Base-by-base conservation (phyloP, 73 alveolate genomes). In the Paramecium sonneborni region DNA sequence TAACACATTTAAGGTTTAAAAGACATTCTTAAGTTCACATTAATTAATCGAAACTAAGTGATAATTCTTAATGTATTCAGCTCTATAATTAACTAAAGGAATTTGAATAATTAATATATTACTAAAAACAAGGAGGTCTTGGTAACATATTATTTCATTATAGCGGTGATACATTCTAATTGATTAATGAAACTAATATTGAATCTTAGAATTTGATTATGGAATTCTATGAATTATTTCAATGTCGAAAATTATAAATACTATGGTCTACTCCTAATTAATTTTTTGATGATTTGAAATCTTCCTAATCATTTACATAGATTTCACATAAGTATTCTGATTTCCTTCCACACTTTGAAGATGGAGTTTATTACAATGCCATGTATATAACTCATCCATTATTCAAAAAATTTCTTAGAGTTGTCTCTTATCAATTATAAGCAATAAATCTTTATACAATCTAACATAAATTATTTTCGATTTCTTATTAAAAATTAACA, bases 251-350 rank as follows among this genome's bases (percentile, higher is more conserved):
- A 39, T 34, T 74, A 37, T 32, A 74, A 74, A 24, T 39, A 74
- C 2, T 74, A 37, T 74, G 87, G 87, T 74, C 87, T 9, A 74
- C 87, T 34, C 87, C 87, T n/a, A 15, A 18, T n/a, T 74, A 74
- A 74, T 74, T 30, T 34, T 67, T 67, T 11, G 23, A 34, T 18
- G 68, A 52, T 18, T 52, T 52, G 68, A 52, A 52, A 18, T 62
- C 84, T 2, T 62, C 84, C 1, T 11, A 74, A 34, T 39, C 87
- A 0, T 34, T 28, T 3, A 5, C 68, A 35, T 18, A 37, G n/a
- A 74, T 39, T 9, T 28, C 56, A 21, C 37, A 37, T 74, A 74
- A 74, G 37, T n/a, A 34, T 37, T 32, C 30, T 9, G 87, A 74
- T 37, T 74, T 74, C 32, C 44, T 74, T 0, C 87, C 87, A 11